These are phyloP conservation scores for Colletotrichum falcatum DNA, from an alignment of 2,329 filamentous ascomycete genomes.

Conservation along the genomic window DNA sequence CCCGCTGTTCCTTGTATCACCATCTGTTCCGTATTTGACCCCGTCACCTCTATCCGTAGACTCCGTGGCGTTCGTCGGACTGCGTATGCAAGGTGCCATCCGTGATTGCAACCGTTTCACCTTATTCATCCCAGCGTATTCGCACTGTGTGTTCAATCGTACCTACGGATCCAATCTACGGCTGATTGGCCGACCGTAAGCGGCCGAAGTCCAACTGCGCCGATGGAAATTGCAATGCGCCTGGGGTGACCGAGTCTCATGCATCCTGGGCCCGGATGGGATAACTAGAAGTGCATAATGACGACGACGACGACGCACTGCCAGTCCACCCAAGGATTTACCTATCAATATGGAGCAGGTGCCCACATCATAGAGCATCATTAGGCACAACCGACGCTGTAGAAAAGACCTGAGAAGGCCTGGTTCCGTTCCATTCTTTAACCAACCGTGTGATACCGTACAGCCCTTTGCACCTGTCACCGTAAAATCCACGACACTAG, in stretches of 20 bases:
- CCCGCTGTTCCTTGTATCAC: conserved; percentile 30
- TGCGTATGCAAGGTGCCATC: not conserved
- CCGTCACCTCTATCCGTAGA: conserved; percentile 9
- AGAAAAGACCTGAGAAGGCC: not conserved
- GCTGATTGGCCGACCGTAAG: not conserved
- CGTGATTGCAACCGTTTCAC: not conserved
- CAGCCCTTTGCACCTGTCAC: conserved; percentile 8
- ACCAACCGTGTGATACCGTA: conserved; percentile 19
- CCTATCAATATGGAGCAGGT: not conserved
- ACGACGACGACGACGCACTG: not conserved
- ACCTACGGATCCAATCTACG: no score
- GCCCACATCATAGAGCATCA: not conserved
- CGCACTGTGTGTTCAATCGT: not conserved
- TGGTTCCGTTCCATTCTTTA: conserved; percentile 15
- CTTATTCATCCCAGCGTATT: not conserved
- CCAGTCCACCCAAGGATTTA: not conserved
- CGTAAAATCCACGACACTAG: not conserved
- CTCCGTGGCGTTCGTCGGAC: conserved; percentile 2
- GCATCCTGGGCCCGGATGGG: not conserved
- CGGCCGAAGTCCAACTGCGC: not conserved
- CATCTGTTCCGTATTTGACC: conserved; percentile 40
- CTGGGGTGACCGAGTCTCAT: not conserved
- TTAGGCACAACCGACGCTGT: not conserved
- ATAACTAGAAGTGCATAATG: not conserved
- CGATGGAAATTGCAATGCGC: not conserved